Evolutionary conservation across 345 rosid genomes (phyloP).

Genomic region (Crucihimalaya himalaica): DNA sequence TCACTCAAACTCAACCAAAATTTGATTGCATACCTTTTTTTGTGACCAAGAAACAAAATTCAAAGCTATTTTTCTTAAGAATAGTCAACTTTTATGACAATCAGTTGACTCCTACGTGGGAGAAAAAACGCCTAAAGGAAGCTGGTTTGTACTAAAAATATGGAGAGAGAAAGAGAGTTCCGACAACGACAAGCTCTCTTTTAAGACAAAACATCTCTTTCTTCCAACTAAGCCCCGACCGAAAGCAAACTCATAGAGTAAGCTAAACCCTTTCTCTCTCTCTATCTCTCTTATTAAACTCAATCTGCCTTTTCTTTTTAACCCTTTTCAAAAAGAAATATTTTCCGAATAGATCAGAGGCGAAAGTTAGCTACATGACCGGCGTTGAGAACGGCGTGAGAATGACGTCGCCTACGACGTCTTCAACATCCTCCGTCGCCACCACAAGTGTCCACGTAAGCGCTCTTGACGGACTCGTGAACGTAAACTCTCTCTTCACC

Average conservation of each 20-base stretch:
- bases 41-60: no score
- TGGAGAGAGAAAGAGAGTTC: neutral
- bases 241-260: conserved; percentile 44
- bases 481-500: conserved; percentile 95
- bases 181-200: conserved; percentile 20
- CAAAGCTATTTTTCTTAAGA: no score
- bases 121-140: neutral
- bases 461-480: conserved; percentile 92
- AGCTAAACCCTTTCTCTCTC: conserved; percentile 22
- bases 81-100: no score
- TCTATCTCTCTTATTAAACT: neutral
- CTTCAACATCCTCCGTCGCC: conserved; percentile 37
- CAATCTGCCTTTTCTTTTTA: conserved; percentile 2
- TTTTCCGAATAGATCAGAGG: conserved; percentile 57
- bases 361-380: conserved; percentile 45
- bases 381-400: conserved; percentile 32
- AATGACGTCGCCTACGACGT: conserved; percentile 37
- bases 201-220: conserved; percentile 30
- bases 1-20: no score
- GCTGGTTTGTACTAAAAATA: neutral
- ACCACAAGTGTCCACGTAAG: conserved; percentile 91
- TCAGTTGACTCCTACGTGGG: conserved; percentile 11
- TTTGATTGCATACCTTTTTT: no score
- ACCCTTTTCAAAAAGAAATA: neutral
- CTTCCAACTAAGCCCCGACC: conserved; percentile 29